phyloP scores from a whole-genome alignment of 257 asterid genomes.

The Ocimum tenuiflorum region DNA sequence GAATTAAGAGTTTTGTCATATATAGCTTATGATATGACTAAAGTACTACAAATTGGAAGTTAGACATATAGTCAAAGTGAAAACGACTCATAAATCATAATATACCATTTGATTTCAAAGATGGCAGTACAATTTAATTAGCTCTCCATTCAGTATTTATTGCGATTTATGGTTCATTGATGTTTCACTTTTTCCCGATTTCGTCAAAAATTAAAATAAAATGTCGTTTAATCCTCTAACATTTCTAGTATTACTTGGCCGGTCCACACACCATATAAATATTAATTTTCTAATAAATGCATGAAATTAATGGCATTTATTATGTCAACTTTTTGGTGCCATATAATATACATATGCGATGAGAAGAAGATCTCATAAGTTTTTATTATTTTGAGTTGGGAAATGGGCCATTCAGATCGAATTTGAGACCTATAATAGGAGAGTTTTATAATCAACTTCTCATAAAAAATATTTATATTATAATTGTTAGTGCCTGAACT shows the following conservation, averaged over 20 bases:
- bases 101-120: conserved; percentile 9
- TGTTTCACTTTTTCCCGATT: neutral
- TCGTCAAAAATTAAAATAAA: neutral
- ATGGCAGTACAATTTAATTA: conserved; percentile 15
- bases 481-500: no score
- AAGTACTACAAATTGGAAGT: neutral
- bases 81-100: conserved; percentile 20
- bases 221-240: neutral
- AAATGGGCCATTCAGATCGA: no score
- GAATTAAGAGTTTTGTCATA: neutral
- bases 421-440: no score
- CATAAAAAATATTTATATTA: no score
- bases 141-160: conserved; percentile 15
- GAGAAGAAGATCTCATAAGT: neutral
- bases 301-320: conserved; percentile 11
- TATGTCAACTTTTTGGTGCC: conserved; percentile 8
- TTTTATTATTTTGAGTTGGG: no score
- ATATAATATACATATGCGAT: neutral
- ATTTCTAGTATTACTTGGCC: neutral
- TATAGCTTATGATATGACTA: neutral
- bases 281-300: conserved; percentile 12
- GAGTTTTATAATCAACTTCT: no score
- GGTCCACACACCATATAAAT: conserved; percentile 12
- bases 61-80: conserved; percentile 13
- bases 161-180: conserved; percentile 19